Base-by-base conservation (phyloP, 2,329 filamentous ascomycete genomes). In the Phyllosticta capitalensis region DNA sequence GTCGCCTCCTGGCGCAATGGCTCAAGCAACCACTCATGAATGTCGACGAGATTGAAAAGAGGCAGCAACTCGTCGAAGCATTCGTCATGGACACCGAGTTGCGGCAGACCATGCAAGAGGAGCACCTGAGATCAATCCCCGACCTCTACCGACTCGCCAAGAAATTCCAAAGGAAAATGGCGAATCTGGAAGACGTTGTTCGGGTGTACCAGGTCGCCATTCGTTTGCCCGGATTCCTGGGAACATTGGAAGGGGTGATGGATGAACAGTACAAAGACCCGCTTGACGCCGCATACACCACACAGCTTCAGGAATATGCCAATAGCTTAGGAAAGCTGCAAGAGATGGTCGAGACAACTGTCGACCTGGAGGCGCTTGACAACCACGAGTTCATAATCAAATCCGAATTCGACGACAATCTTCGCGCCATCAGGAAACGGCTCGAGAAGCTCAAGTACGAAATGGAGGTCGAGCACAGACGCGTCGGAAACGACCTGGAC, bases 301-400 rank as follows among this genome's bases (percentile, higher is more conserved):
- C 83, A 24, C 95, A 95, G 70, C 78, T 99, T 24, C 19, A 61
- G 61, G 83, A 88, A 62, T 83, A 90, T 62, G 88, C 86, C 5
- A 85, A 90, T 67, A 89, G 86, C 67, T 81, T 99, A 55, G 86
- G 83, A 24, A 96, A 91, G 70, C 79, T 99, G 10, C 89, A 92
- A 68, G 94, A 99, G 71, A 96, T 99, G 90, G 94, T 99, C 0
- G 94, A 99, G 76, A 96, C 94, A 1, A 99, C 95, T 0, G 92
- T 99, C 14, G 94, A 99, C 68, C 83, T 99, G 0, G 90, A 96
- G 61, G 94, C 94, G 2, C 83, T 99, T 10, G 92, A 99, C 68
- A 91, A 94, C 65, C 94, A 99, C 69, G 94, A 99, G 71, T 99
- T 95, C 75, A 92, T 96, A 67, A 99, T 99, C 81, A 99, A 97